Base-by-base conservation (phyloP, 2,329 filamentous ascomycete species). In the Talaromyces rugulosus region DNA sequence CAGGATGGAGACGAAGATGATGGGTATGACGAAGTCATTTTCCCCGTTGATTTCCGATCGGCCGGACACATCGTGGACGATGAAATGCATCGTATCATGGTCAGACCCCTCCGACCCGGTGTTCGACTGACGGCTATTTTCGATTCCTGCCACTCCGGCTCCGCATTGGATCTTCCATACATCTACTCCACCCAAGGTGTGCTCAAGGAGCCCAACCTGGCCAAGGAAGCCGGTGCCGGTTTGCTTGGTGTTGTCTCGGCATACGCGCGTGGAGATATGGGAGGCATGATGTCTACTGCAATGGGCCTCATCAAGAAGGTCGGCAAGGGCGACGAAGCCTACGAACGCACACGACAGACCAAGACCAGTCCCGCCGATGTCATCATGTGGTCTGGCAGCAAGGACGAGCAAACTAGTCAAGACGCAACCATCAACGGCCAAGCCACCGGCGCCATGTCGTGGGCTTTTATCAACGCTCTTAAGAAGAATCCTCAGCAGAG, bases 391-490 rank as follows among this genome's bases (percentile, higher is more conserved):
- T 96, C 91, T 64, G 95, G 95, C 62, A 96, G 91, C 80, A 97
- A 96, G 78, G 95, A 99, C 73, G 87, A 89, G 64, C 95, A 98
- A 78, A 99, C 95, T 69, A 96, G 92, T 63, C 90, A 92, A 78
- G 95, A 99, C 75, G 93, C 95, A 12, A 90, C 87, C 31, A 97
- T 98, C 67, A 86, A 84, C 51, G 87, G 91, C 61, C 85, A 97
- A 78, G 94, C 95, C 36, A 99, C 95, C 0, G 95, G 95, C 60
- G 95, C 95, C 76, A 98, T 99, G 95, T 96, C 92, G 3, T 97
- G 90, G 87, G 95, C 95, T 2, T 99, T 99, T 76, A 95, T 99
- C 75, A 87, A 85, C 1, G 89, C 93, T 23, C 84, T 98, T 71
- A 93, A 90, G 82, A 92, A 93, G 81, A 96, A 96, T 73, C 92